Evolutionary conservation across 176 grass and related monocot species (phyloP), one percentile per base, ranked within the genome.

Genomic region (Carex cristatella): DNA sequence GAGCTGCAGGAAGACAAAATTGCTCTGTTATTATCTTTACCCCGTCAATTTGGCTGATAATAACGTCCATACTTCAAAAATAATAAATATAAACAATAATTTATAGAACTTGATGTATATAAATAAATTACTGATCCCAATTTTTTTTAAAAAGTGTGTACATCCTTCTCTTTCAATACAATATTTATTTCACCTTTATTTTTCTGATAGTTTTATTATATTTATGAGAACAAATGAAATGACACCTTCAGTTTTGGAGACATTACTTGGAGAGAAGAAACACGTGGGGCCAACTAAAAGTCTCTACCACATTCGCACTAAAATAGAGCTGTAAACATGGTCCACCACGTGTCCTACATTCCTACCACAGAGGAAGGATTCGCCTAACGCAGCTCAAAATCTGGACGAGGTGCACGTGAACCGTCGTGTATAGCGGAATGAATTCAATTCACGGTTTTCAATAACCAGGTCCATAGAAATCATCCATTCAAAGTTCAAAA

Each of bases 281-380:
- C 81, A 83, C 12, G 16, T 48, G 81, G 81, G 38, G 4, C 81
- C 81, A 83, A 68, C 40, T 35, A 69, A 83, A 83, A 83, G 61
- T 15, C 53, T 79, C 61, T 67, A 8, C 61, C 44, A 18, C 44
- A 66, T 55, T 69, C 27, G 35, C 40, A 67, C 18, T 83, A 37
- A 68, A 83, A 83, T 66, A 54, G 14, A 51, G 51, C 74, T 54
- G 48, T 83, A 67, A 67, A 83, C 81, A 7, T 67, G 81, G 81
- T 83, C 81, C 81, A 83, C 81, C 81, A 69, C 81, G 65, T 83
- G 81, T 46, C 81, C 42, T 68, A 65, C 61, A 49, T 83, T 83
- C 61, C 81, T 3, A 65, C 48, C 62, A 37, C 40, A 83, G 40
- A 11, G 40, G 18, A 12, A 11, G 40, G 18, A 12, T n/a, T 68